Evolutionary conservation across 2,329 filamentous ascomycete species (phyloP).

Genomic region (Zymoseptoria ardabiliae): DNA sequence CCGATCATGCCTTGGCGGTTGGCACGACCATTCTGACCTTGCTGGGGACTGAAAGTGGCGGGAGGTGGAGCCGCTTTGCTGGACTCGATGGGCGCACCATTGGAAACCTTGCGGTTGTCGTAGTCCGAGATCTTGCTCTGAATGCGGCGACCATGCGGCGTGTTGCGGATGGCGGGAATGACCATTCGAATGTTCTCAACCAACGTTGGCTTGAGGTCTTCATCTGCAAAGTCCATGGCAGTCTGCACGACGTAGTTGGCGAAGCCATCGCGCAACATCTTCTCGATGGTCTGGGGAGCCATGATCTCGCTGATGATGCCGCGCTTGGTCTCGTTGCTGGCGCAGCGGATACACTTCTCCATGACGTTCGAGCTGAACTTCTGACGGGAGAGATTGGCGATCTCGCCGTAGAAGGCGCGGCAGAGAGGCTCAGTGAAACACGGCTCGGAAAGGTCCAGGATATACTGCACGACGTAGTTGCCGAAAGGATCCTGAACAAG

Average conservation of each 20-base stretch:
- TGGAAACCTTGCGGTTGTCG: slow-evolving; percentile 39
- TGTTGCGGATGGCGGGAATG: slow-evolving; percentile 75
- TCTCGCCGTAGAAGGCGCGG: slow-evolving; percentile 66
- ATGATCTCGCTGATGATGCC: slow-evolving; percentile 80
- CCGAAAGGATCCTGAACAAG: slow-evolving; percentile 96
- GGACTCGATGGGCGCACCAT: background rate
- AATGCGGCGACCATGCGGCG: slow-evolving; percentile 90
- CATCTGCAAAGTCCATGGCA: slow-evolving; percentile 76
- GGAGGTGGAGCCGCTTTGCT: background rate
- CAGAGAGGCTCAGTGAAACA: slow-evolving; percentile 86
- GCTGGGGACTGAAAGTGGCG: slow-evolving; percentile 2
- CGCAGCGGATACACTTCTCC: slow-evolving; percentile 82
- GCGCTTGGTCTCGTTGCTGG: slow-evolving; percentile 65
- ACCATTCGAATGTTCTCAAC: slow-evolving; percentile 81
- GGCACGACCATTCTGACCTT: slow-evolving; percentile 10
- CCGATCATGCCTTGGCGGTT: slow-evolving; percentile 26
- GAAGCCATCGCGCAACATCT: slow-evolving; percentile 82
- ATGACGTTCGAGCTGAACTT: slow-evolving; percentile 99
- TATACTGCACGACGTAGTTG: slow-evolving; percentile 98
- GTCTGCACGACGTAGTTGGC: slow-evolving; percentile 99
- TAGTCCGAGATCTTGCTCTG: slow-evolving; percentile 70
- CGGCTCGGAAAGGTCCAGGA: slow-evolving; percentile 82
- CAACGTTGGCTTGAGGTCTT: slow-evolving; percentile 63
- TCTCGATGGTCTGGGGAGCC: slow-evolving; percentile 68
- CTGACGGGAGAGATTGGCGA: slow-evolving; percentile 72